Base-by-base conservation (phyloP, 257 asterid species). In the Solanum bulbocastanum region DNA sequence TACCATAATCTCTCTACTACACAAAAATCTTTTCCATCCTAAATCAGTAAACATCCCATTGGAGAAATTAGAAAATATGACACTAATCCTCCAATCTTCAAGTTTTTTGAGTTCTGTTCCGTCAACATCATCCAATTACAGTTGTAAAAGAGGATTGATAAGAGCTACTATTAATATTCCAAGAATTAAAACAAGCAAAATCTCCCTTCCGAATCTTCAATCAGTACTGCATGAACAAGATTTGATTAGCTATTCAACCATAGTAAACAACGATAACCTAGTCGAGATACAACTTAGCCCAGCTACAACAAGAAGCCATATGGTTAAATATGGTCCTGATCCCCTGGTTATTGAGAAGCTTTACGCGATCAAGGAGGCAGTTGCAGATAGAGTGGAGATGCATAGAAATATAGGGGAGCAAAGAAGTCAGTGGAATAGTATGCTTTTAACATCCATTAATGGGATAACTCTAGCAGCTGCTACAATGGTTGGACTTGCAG, bases 321-420 rank as follows among this genome's bases (percentile, higher is more conserved):
- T 27, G 66, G 36, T 11, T 18, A 42, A 44, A 33, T 33, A 83
- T 12, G 89, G 83, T 6, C 37, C 90, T 16, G 94, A 90, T 72
- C 87, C 92, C 8, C 10, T 89, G 84, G 90, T 88, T 10, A 82
- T 91, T 1, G 78, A 83, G 1, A 93, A 93, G 90, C 93, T 94
- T 37, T 89, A 93, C 46, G 93, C 93, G 8, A 90, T 93, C 71
- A 15, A 92, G 32, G 98, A 94, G 85, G 92, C 92, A 1, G 92
- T 94, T 66, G 85, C 94, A 1, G 98, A 94, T 74, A 90, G 98
- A 72, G 93, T 91, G 5, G 95, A 94, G 88, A 94, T 91, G 95
- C 96, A 94, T 88, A 82, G 36, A 6, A 93, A 93, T 32, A 88
- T 94, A 1, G 93, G 95, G 0, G 92, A 93, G 10, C 95, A 94